Evolutionary conservation across 2,329 filamentous ascomycete genomes (phyloP).

Genomic region (Scolecobasidium constrictum): DNA sequence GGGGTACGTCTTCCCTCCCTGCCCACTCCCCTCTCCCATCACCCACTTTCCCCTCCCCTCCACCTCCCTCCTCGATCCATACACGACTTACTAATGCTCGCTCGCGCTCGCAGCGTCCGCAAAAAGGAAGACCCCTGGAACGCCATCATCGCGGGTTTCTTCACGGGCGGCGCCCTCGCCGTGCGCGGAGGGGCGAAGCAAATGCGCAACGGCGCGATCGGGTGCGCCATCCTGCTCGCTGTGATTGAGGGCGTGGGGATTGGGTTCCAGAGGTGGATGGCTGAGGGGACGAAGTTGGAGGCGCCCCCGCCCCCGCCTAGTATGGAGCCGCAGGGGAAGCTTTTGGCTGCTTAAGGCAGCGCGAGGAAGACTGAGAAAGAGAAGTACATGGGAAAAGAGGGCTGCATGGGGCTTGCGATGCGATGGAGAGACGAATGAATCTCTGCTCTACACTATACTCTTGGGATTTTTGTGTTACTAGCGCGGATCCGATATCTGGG

Average conservation of each 20-base stretch:
- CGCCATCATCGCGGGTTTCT: constrained; percentile 94
- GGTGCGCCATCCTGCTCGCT: constrained; percentile 84
- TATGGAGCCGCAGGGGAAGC: background rate
- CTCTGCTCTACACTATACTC: too few relatives aligned
- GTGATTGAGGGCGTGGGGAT: constrained; percentile 98
- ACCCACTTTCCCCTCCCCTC: background rate
- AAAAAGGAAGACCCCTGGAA: constrained; percentile 99
- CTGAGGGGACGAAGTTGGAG: constrained; percentile 75
- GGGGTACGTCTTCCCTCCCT: constrained; percentile 40
- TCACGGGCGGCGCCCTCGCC: constrained; percentile 77
- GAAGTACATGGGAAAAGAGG: too few relatives aligned
- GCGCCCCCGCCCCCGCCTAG: constrained; percentile 33
- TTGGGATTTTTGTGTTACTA: too few relatives aligned
- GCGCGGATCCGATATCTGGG: too few relatives aligned
- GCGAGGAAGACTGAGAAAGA: too few relatives aligned
- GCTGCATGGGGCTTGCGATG: too few relatives aligned
- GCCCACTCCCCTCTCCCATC: too few relatives aligned
- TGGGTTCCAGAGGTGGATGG: constrained; percentile 89
- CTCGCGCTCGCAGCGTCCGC: constrained; percentile 36
- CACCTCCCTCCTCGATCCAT: background rate
- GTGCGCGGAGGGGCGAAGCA: constrained; percentile 87
- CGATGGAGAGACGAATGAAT: too few relatives aligned
- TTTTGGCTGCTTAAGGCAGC: background rate
- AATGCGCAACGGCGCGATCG: constrained; percentile 89
- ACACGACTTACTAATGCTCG: constrained; percentile 9